Evolutionary conservation across 495 filamentous ascomycete species (phyloP), one percentile per base, ranked within the genome.

Genomic region (Aspergillus incahuasiensis): DNA sequence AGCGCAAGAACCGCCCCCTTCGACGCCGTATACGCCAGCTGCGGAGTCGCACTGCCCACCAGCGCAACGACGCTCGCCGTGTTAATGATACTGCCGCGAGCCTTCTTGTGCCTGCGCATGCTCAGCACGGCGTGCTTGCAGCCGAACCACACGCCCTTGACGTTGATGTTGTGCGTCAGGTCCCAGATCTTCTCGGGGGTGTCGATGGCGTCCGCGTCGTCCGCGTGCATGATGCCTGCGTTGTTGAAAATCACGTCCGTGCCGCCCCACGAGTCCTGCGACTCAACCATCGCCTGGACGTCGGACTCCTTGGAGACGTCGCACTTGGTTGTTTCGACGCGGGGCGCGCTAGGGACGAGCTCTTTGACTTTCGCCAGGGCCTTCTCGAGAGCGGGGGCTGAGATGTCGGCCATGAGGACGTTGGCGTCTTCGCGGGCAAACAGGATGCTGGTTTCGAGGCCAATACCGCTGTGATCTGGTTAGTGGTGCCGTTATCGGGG

Each of bases 181-280:
- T 98, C 91, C 94, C 94, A 98, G 74, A 98, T 91, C 52, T 81
- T 82, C 73, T 97, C 91, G 12, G 89, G 84, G 1, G 91, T 96
- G 54, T 84, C 77, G 55, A 95, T 73, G 19, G 92, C 90, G 70
- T 96, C 91, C 57, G 82, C 87, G 68, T 98, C 94, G 51, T 87
- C 78, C 28, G 80, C 82, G 69, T 97, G 91, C 94, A 98, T 98
- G 67, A 98, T 98, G 16, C 94, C 94, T 0, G 94, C 94, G 67
- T 98, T 98, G 81, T 98, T 98, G 83, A 96, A 98, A 58, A 98
- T 89, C 61, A 97, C 79, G 68, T 98, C 94, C 0, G 90, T 74
- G n/a, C 94, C 94, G 62, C 91, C 92, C 90, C 89, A 96, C 44
- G 74, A 56, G 64, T 97, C 92, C 45, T 91, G 68, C 1, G 76